phyloP scores from a whole-genome alignment of 305 asterid genomes.

The Plantago rigida region DNA sequence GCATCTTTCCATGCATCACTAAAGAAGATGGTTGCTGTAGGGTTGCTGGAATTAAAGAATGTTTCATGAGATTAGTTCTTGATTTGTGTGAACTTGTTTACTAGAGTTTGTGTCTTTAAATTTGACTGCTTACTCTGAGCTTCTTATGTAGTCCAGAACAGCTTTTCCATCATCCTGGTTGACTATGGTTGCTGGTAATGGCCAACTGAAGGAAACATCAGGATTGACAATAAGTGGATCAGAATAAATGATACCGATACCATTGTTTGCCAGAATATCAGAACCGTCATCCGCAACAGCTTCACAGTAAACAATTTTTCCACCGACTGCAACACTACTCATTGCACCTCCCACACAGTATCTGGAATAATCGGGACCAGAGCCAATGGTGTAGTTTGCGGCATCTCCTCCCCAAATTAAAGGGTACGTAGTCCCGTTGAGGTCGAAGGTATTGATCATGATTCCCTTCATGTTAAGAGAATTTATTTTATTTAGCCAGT shows the following conservation, averaged over 20 bases:
- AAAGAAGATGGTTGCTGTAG: conserved; percentile 41
- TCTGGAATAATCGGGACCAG: conserved; percentile 27
- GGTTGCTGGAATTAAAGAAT: conserved; percentile 27
- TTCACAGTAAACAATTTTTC: conserved; percentile 48
- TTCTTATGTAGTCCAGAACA: conserved; percentile 37
- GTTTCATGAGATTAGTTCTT: neutral
- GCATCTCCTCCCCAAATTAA: conserved; percentile 55
- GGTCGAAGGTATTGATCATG: conserved; percentile 36
- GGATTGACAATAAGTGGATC: conserved; percentile 27
- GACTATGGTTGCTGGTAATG: conserved; percentile 39
- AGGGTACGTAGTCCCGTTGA: conserved; percentile 36
- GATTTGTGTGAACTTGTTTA: neutral
- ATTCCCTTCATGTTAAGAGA: conserved; percentile 31
- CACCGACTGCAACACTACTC: conserved; percentile 34
- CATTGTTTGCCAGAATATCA: conserved; percentile 31
- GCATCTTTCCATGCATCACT: conserved; percentile 37
- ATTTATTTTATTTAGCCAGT: neutral
- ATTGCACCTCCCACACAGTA: conserved; percentile 26
- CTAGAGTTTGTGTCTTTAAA: neutral
- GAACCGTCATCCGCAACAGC: conserved; percentile 33
- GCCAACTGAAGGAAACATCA: conserved; percentile 43
- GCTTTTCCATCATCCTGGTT: conserved; percentile 32
- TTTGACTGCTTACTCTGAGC: conserved; percentile 29
- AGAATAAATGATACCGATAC: conserved; percentile 37
- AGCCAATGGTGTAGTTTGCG: conserved; percentile 38